phyloP scores from a whole-genome alignment of 352 stramenopile genomes.

The Globisporangium middletonii region DNA sequence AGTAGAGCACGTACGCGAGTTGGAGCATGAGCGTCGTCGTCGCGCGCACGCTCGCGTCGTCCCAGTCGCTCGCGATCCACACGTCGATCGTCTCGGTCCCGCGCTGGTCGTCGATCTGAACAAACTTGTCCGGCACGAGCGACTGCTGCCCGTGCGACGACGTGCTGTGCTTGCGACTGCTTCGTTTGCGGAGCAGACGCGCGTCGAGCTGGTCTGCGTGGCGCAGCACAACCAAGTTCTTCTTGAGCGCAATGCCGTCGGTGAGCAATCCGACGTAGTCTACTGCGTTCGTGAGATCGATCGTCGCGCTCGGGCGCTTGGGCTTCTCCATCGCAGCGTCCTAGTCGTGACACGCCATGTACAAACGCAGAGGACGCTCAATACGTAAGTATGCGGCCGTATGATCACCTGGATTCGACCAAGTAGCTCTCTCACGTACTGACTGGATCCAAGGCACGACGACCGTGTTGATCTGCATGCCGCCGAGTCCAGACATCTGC shows the following conservation, averaged over 20 bases:
- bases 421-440: slow-evolving; percentile 7
- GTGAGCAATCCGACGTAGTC: slow-evolving; percentile 43
- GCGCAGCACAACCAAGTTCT: slow-evolving; percentile 51
- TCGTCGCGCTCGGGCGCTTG: slow-evolving; percentile 2
- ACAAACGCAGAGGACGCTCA: too few relatives aligned
- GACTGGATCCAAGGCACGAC: slow-evolving; percentile 43
- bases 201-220: slow-evolving; percentile 42
- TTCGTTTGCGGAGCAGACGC: slow-evolving; percentile 25
- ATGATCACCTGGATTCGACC: background rate
- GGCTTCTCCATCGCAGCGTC: background rate
- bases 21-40: slow-evolving; percentile 39
- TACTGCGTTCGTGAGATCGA: slow-evolving; percentile 7
- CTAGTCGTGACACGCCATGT: too few relatives aligned
- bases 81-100: slow-evolving; percentile 43
- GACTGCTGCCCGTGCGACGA: background rate
- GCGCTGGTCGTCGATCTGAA: slow-evolving; percentile 9
- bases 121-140: slow-evolving; percentile 4
- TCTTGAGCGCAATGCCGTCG: slow-evolving; percentile 46
- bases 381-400: too few relatives aligned
- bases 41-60: slow-evolving; percentile 21
- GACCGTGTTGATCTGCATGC: slow-evolving; percentile 75
- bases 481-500: slow-evolving; percentile 57
- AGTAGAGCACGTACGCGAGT: slow-evolving; percentile 35
- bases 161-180: background rate
- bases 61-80: slow-evolving; percentile 39